Evolutionary conservation across 139 green algal species (phyloP), one percentile per base, ranked within the genome.

Genomic region (Mesostigma viride): DNA sequence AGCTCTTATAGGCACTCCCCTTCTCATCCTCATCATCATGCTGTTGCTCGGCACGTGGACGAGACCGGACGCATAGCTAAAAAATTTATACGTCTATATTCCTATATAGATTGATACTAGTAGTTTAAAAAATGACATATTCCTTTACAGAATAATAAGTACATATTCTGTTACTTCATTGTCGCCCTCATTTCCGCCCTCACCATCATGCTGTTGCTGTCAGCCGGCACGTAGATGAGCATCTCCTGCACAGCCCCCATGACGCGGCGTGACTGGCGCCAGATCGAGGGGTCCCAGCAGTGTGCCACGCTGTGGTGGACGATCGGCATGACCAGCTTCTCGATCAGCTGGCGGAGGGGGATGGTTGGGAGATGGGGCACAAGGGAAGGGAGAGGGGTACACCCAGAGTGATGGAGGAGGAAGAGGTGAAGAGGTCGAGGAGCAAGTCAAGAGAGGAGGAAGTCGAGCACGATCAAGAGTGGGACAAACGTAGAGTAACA

Each of bases 271-370:
- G 77, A 88, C 48, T 86, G 81, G n/a, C 44, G 26, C 6, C 66
- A 24, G 59, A 77, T 82, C 58, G 35, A 53, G 1, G 85, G 83
- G 58, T 89, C 82, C 89, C 89, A 96, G 48, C 69, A 73, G 20
- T 65, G 56, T 26, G 72, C 61, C 8, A 88, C 46, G 34, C 76
- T 67, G 32, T 87, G 68, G 31, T 70, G 24, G 11, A 87, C 81
- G 36, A 82, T 60, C n/a, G 90, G 90, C 71, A 94, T 70, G 3
- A 61, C 62, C 24, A 81, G 30, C 59, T 86, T 79, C 65, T 78
- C 69, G 24, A 92, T 80, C 45, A 95, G 76, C 70, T 81, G 75
- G 2, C 86, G 89, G 33, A 96, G 74, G 62, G n/a, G n/a, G n/a
- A n/a, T n/a, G n/a, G n/a, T n/a, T n/a, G n/a, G n/a, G n/a, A n/a